Percentiles rank a stretch among this genome's conserved stretches.
Evolutionary conservation across 306 rosid species (phyloP).

Genomic region (Canavalia ensiformis): DNA sequence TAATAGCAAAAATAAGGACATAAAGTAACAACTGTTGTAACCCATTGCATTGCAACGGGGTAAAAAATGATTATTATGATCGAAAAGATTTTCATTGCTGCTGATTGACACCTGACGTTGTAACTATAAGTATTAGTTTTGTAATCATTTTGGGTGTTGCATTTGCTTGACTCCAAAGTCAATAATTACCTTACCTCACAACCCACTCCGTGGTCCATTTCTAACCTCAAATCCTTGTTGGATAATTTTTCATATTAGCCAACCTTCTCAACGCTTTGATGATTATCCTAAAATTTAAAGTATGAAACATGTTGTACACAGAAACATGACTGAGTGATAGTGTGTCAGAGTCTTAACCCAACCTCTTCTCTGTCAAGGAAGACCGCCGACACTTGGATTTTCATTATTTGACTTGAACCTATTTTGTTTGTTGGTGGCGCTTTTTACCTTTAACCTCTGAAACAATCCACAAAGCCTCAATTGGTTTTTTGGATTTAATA

Average conservation of each 20-base stretch:
- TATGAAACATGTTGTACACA: background rate
- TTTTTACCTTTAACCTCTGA: too few relatives aligned
- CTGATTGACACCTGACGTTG: slow-evolving; percentile 23
- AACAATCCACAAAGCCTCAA: too few relatives aligned
- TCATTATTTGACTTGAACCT: background rate
- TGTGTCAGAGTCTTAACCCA: background rate
- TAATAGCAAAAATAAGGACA: background rate
- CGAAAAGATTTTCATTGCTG: background rate
- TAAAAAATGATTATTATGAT: background rate
- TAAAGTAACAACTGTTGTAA: background rate
- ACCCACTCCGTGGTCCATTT: slow-evolving; percentile 12
- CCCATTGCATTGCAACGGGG: background rate
- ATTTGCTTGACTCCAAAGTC: slow-evolving; percentile 58
- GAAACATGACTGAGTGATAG: background rate
- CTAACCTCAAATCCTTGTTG: background rate
- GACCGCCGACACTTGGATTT: slow-evolving; percentile 37
- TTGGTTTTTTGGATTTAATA: too few relatives aligned
- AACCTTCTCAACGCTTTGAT: background rate
- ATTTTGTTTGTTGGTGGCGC: too few relatives aligned
- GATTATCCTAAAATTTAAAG: background rate
- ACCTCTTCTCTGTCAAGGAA: background rate
- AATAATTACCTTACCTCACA: slow-evolving; percentile 30
- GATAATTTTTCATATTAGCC: background rate
- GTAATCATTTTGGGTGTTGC: slow-evolving; percentile 39
- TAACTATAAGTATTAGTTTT: slow-evolving; percentile 34